Percentiles rank a stretch among this genome's conserved stretches.
These are phyloP conservation scores for Fusarium scirpi DNA, from an alignment of 2,329 filamentous ascomycete genomes.

Conservation along the genomic window DNA sequence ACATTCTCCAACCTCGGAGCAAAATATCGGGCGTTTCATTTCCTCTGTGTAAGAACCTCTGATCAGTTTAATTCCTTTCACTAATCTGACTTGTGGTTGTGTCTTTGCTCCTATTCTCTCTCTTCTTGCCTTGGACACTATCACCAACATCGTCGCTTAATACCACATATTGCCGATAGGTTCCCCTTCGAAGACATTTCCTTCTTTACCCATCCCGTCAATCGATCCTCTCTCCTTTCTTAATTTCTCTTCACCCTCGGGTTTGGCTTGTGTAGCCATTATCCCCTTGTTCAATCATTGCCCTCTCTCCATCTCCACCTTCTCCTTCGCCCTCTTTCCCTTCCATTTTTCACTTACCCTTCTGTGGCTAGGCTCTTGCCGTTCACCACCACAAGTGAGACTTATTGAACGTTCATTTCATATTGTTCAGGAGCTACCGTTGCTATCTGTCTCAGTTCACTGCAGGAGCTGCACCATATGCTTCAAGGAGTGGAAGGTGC, in stretches of 20 bases:
- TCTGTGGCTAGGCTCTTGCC: background rate
- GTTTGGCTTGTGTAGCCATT: background rate
- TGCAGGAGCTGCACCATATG: background rate
- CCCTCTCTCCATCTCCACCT: background rate
- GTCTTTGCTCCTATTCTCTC: background rate
- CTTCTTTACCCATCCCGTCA: background rate
- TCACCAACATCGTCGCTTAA: background rate
- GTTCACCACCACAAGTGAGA: background rate
- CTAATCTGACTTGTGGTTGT: background rate
- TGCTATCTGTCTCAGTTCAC: background rate
- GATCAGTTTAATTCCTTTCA: background rate
- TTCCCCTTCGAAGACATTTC: background rate
- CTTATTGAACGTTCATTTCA: background rate
- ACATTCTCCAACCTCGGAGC: background rate
- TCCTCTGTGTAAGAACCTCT: background rate
- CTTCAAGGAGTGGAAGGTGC: constrained; percentile 6
- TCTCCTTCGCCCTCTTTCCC: background rate
- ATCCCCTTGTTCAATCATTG: background rate
- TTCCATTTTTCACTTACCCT: background rate
- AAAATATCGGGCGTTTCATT: background rate
- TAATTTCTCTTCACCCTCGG: background rate
- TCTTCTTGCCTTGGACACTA: background rate
- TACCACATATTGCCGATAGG: background rate
- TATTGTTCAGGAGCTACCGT: background rate
- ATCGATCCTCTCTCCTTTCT: background rate